A percentile compares a stretch with the other conserved stretches of the same genome.
Evolutionary conservation across 257 asterid genomes (phyloP).

Genomic region (Solanum etuberosum): DNA sequence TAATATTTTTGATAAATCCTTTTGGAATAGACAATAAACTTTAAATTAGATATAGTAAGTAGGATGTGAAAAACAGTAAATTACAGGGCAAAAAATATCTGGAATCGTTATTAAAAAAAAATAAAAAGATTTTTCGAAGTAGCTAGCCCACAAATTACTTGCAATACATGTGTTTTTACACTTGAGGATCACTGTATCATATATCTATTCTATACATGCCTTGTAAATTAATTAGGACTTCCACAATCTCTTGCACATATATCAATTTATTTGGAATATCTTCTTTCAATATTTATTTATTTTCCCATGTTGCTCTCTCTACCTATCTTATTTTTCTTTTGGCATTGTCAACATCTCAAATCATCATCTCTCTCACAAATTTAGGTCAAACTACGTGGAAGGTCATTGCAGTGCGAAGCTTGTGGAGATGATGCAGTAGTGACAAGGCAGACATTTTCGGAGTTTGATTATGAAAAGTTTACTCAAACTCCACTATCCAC

Average conservation of each 20-base stretch:
- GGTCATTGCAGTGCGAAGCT: constrained; percentile 59
- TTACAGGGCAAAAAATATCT: background rate
- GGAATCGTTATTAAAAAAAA: background rate
- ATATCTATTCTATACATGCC: background rate
- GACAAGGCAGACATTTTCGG: constrained; percentile 31
- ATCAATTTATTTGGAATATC: background rate
- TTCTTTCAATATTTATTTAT: background rate
- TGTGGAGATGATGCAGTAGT: constrained; percentile 57
- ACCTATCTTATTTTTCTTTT: background rate
- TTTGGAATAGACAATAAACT: background rate
- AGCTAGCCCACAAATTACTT: background rate
- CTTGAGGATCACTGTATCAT: background rate
- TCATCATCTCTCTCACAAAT: background rate
- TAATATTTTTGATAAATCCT: background rate
- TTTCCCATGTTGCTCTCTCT: background rate
- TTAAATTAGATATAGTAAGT: background rate
- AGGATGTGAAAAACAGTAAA: background rate
- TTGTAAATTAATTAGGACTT: background rate
- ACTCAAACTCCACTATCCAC: constrained; percentile 65
- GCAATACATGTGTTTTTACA: background rate
- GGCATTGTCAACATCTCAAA: background rate
- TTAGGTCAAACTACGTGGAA: constrained; percentile 81
- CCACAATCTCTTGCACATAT: background rate
- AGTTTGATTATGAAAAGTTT: constrained; percentile 65
- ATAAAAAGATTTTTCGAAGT: background rate